Conservation (phyloP, 208 protist genomes). For the Crithidia bombi region DNA sequence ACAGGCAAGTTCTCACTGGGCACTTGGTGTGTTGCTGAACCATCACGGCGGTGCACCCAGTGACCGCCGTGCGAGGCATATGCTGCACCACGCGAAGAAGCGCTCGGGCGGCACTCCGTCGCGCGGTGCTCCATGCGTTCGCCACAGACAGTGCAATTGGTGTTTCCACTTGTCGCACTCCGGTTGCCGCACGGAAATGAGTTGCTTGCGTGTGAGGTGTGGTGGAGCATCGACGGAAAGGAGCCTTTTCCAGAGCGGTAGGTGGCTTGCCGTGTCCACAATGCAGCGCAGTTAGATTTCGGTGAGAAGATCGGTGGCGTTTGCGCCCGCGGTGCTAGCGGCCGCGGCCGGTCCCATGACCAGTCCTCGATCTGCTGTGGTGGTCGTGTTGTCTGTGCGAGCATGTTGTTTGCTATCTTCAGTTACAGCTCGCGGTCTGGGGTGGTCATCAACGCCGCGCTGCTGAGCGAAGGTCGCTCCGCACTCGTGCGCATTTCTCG, state of each 20-base stretch:
- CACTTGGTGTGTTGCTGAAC: constrained; percentile 87
- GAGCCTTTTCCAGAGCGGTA: constrained; percentile 35
- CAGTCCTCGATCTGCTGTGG: constrained; percentile 18
- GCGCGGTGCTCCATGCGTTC: constrained; percentile 61
- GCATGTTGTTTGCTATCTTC: constrained; percentile 26
- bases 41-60: constrained; percentile 79
- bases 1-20: constrained; percentile 83
- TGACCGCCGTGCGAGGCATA: constrained; percentile 91
- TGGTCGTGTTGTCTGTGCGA: constrained; percentile 25
- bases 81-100: constrained; percentile 86
- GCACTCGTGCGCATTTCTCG: not conserved
- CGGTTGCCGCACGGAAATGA: constrained; percentile 57
- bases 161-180: constrained; percentile 65
- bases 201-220: constrained; percentile 28
- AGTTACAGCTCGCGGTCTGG: constrained; percentile 33
- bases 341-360: constrained; percentile 15
- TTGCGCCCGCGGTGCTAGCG: not conserved
- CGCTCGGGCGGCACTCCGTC: constrained; percentile 51
- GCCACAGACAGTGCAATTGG: constrained; percentile 84
- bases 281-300: constrained; percentile 70
- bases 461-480: constrained; percentile 13
- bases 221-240: constrained; percentile 25
- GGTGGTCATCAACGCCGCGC: constrained; percentile 32
- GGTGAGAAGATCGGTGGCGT: constrained; percentile 4
- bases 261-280: constrained; percentile 75